Evolutionary conservation across 306 rosid species (phyloP), one percentile per base, ranked within the genome.

Genomic region (Prunus dulcis): DNA sequence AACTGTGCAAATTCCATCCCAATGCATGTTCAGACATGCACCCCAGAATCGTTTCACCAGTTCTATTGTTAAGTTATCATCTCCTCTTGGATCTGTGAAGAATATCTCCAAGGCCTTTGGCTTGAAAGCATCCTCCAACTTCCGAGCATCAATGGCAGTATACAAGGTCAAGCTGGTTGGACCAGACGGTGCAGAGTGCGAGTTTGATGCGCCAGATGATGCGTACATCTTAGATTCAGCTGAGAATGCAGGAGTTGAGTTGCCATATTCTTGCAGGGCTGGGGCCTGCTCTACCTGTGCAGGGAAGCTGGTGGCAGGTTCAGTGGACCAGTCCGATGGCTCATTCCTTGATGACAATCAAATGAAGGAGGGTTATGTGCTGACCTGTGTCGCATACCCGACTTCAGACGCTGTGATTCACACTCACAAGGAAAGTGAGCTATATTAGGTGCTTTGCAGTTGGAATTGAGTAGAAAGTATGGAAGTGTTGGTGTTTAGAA

Each of bases 231-330:
- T 89, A 19, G 97, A 93, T 78, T 82, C 97, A 57, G 97, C 96
- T 3, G 97, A 92, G 84, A 65, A 65, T 75, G 96, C 93, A 0
- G 96, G 97, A 75, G 0, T 88, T n/a, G 97, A 92, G 34, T 81
- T 92, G 58, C 97, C 97, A 23, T 92, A 92, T 75, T 92, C 97
- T 1, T 92, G 97, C 86, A 89, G 97, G 30, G 97, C 97, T 0
- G 97, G 96, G 50, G 97, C 96, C 12, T 92, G 97, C 84, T 89
- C 96, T 7, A 88, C 96, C 13, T 89, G 97, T 74, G 95, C 97
- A 1, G 96, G 93, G 83, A 81, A 86, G 87, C 53, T 88, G 46
- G 81, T 69, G 14, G 23, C 90, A 2, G 95, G 97, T 3, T 23
- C 90, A 0, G 97, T 89, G 38, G 96, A 92, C 65, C 97, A 92